Conservation (phyloP, 1,284 basidiomycete genomes). For the Earliella scabrosa region DNA sequence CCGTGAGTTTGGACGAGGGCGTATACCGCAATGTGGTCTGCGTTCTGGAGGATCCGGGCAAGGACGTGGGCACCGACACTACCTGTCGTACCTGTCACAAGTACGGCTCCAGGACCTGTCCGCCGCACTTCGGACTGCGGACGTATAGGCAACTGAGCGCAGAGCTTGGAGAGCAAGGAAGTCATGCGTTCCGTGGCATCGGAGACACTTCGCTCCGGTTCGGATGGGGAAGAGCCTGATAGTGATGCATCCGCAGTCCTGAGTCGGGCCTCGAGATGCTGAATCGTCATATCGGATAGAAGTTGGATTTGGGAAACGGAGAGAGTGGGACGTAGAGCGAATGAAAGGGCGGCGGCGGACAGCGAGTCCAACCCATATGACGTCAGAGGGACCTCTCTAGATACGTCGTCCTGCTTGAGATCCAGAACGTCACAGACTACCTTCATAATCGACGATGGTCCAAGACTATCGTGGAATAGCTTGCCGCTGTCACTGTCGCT, state of each 20-base stretch:
- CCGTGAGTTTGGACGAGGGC: constrained; percentile 9
- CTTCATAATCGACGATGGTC: constrained; percentile 5
- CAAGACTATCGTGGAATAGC: background rate
- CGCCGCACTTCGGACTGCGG: background rate
- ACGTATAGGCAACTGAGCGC: too few relatives aligned
- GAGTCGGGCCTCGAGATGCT: too few relatives aligned
- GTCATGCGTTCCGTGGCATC: too few relatives aligned
- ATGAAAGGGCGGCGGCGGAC: constrained; percentile 38
- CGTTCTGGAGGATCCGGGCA: constrained; percentile 8
- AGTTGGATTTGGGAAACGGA: constrained; percentile 42
- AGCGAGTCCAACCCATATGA: constrained; percentile 46
- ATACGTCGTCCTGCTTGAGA: constrained; percentile 37
- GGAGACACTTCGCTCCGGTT: too few relatives aligned
- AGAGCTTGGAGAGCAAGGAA: too few relatives aligned
- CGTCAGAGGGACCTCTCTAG: constrained; percentile 41
- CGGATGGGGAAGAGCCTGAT: too few relatives aligned
- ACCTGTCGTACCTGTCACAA: constrained; percentile 25
- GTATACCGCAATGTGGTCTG: constrained; percentile 11
- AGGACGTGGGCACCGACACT: constrained; percentile 20
- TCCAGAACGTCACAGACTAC: constrained; percentile 32
- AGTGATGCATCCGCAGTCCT: too few relatives aligned
- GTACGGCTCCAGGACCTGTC: constrained; percentile 2
- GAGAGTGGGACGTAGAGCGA: constrained; percentile 34
- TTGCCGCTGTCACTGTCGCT: background rate
- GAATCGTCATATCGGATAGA: constrained; percentile 34